A percentile compares a stretch with the other conserved stretches of the same genome.
Conservation (phyloP, 1,284 basidiomycete species). For the Apiotrichum siamense region DNA sequence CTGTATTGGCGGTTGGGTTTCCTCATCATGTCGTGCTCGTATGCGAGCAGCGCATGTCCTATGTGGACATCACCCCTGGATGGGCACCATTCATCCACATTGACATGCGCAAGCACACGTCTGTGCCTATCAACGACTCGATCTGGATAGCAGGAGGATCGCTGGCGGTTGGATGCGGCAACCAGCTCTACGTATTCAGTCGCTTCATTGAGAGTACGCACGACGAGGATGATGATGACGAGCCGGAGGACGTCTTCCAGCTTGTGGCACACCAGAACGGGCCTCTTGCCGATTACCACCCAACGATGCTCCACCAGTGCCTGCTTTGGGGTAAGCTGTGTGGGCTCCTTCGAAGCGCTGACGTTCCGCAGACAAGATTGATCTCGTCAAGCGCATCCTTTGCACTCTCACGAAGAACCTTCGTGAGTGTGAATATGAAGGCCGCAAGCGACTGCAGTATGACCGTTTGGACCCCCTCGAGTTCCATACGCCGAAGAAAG, state of each 20-base stretch:
- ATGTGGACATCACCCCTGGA: conserved; percentile 71
- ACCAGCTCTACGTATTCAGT: conserved; percentile 65
- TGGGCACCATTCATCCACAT: conserved; percentile 71
- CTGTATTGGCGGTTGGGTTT: conserved; percentile 82
- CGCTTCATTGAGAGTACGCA: conserved; percentile 40
- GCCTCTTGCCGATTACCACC: conserved; percentile 80
- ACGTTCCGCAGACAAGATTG: conserved; percentile 62
- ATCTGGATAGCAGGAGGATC: conserved; percentile 79
- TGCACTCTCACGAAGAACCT: conserved; percentile 57
- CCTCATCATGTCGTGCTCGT: conserved; percentile 68
- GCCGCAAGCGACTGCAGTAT: conserved; percentile 26
- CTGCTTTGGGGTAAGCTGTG: conserved; percentile 69
- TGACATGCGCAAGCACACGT: conserved; percentile 65
- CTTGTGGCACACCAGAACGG: conserved; percentile 74
- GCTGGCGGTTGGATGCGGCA: conserved; percentile 60
- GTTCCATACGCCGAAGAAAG: conserved; percentile 21
- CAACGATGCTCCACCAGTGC: conserved; percentile 84
- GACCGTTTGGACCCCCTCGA: conserved; percentile 35
- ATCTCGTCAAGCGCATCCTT: conserved; percentile 74
- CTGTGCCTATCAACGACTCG: conserved; percentile 72
- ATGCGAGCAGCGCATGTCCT: conserved; percentile 81
- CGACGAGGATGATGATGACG: conserved; percentile 18
- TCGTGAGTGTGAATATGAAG: conserved; percentile 30
- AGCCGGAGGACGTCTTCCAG: conserved; percentile 61
- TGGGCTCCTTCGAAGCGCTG: neutral